phyloP scores from a whole-genome alignment of 2,329 filamentous ascomycete species.

The Penicillium concentricum region DNA sequence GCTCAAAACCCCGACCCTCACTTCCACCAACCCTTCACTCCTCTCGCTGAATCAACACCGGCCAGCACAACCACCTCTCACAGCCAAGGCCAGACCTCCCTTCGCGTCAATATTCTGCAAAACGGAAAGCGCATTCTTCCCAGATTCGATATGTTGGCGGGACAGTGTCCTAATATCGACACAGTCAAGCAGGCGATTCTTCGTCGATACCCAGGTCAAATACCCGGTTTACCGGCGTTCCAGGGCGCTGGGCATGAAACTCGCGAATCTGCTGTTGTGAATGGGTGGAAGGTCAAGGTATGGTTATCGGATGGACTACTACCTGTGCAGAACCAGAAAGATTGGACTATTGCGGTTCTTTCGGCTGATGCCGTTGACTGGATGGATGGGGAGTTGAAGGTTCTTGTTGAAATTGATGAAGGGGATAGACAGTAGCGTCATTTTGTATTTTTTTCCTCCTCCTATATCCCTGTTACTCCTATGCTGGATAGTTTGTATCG shows the following conservation, averaged over 20 bases:
- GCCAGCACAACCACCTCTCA: conserved; percentile 2
- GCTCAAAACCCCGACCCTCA: conserved; percentile 10
- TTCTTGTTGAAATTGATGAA: conserved; percentile 40
- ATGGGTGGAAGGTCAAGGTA: conserved; percentile 38
- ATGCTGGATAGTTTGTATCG: background rate
- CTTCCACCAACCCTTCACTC: conserved; percentile 18
- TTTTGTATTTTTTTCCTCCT: background rate
- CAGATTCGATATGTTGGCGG: conserved; percentile 36
- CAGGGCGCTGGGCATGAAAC: conserved; percentile 9
- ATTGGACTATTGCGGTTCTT: conserved; percentile 47
- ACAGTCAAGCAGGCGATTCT: conserved; percentile 32
- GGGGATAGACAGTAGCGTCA: conserved; percentile 8
- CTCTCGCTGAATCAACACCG: conserved; percentile 7
- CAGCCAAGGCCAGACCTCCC: conserved; percentile 25
- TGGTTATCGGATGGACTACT: conserved; percentile 46
- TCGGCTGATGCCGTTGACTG: conserved; percentile 46
- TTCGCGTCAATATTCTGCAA: conserved; percentile 41
- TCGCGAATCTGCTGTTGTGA: conserved; percentile 17
- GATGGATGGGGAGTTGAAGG: conserved; percentile 48
- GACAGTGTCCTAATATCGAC: conserved; percentile 36
- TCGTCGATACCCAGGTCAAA: conserved; percentile 32
- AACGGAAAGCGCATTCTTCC: conserved; percentile 42
- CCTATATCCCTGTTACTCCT: conserved; percentile 1
- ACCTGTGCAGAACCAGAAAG: conserved; percentile 39
- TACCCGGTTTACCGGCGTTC: conserved; percentile 24